Percentiles rank a stretch among this genome's conserved stretches.
These are phyloP conservation scores for Bombardia bombarda DNA, from an alignment of 495 filamentous ascomycete species.

Conservation along the genomic window DNA sequence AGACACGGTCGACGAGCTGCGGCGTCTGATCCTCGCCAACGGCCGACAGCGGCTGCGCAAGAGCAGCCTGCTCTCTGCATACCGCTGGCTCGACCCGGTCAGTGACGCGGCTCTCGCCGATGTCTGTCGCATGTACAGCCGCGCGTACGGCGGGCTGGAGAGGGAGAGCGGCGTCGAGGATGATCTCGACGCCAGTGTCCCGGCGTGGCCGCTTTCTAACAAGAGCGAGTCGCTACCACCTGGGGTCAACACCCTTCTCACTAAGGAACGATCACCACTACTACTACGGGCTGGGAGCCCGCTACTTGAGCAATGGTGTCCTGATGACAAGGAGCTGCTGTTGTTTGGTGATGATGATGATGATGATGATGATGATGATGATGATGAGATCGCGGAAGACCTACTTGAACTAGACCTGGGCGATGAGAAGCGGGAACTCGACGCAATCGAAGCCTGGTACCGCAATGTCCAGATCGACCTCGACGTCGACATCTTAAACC, in stretches of 20 bases:
- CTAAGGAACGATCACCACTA: no score
- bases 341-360: neutral
- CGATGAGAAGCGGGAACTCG: conserved; percentile 16
- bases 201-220: conserved; percentile 10
- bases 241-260: no score
- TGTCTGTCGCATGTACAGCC: conserved; percentile 49
- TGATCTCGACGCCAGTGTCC: conserved; percentile 13
- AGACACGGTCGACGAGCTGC: conserved; percentile 48
- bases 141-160: conserved; percentile 41
- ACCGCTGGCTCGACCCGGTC: conserved; percentile 51
- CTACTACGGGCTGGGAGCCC: neutral
- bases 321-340: conserved; percentile 13
- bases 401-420: no score
- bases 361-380: conserved; percentile 1
- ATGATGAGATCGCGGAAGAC: conserved; percentile 6
- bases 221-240: no score
- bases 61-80: conserved; percentile 51
- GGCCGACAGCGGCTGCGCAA: conserved; percentile 50
- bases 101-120: conserved; percentile 45
- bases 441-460: conserved; percentile 27
- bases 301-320: neutral
- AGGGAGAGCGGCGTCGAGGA: conserved; percentile 17
- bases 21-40: conserved; percentile 53
- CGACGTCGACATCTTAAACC: neutral
- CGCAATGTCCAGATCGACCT: conserved; percentile 15